phyloP scores from a whole-genome alignment of 1,284 basidiomycete genomes.

The Apiotrichum siamense region DNA sequence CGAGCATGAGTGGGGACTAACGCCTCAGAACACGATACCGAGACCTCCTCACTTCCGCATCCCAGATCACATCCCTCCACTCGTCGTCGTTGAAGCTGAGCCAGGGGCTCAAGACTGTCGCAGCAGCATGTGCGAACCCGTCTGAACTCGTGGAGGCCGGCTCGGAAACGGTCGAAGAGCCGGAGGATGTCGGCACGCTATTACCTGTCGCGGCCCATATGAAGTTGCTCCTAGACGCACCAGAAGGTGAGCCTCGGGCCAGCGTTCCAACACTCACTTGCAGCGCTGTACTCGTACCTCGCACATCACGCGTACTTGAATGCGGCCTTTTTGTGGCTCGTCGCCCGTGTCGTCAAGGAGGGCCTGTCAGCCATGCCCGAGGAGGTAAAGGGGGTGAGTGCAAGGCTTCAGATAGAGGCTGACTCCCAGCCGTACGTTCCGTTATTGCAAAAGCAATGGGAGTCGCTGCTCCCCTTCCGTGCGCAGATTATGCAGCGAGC shows the following conservation, averaged over 20 bases:
- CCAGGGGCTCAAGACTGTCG: constrained; percentile 38
- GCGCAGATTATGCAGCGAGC: constrained; percentile 77
- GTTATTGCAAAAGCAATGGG: constrained; percentile 82
- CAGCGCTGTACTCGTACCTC: constrained; percentile 67
- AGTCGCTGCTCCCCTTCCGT: constrained; percentile 71
- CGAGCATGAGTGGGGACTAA: not conserved
- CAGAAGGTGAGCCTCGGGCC: constrained; percentile 54
- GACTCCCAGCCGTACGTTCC: constrained; percentile 52
- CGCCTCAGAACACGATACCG: constrained; percentile 80
- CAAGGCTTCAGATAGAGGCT: not conserved
- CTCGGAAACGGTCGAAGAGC: constrained; percentile 14
- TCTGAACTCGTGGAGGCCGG: constrained; percentile 21
- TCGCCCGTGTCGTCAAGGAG: constrained; percentile 66
- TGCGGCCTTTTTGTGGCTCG: constrained; percentile 77
- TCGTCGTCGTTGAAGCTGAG: constrained; percentile 52
- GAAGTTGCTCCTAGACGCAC: constrained; percentile 77
- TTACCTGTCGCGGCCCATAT: constrained; percentile 77
- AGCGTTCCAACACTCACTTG: not conserved
- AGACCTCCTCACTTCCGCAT: constrained; percentile 82
- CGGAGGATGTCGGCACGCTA: constrained; percentile 54
- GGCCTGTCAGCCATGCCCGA: constrained; percentile 30
- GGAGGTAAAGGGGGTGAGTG: constrained; percentile 30
- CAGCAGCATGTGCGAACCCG: constrained; percentile 33
- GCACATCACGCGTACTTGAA: constrained; percentile 69
- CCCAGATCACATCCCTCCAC: constrained; percentile 64